Evolutionary conservation across 2,329 filamentous ascomycete species (phyloP).

Genomic region (Nothomitra cinnamomea): DNA sequence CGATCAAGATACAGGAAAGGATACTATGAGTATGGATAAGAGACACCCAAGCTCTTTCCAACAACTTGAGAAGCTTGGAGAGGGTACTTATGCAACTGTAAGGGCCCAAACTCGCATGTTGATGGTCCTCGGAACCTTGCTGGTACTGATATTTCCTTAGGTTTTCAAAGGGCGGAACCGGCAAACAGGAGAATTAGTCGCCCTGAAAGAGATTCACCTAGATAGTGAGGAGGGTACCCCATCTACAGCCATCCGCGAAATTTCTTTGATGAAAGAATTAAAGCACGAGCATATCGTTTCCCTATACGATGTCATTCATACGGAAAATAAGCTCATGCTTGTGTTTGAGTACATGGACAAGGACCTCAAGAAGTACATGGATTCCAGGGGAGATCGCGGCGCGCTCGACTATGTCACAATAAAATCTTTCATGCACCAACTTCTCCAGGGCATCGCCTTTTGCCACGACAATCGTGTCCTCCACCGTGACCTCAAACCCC

Average conservation of each 20-base stretch:
- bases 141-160: conserved; percentile 28
- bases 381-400: conserved; percentile 74
- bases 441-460: conserved; percentile 88
- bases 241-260: conserved; percentile 92
- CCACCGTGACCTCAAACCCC: conserved; percentile 88
- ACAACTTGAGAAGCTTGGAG: conserved; percentile 47
- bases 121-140: conserved; percentile 5
- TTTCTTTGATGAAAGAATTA: conserved; percentile 97
- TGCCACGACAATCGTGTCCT: conserved; percentile 95
- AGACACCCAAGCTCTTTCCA: conserved; percentile 88
- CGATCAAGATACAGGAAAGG: neutral
- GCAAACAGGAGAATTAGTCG: conserved; percentile 90
- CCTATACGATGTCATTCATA: conserved; percentile 97
- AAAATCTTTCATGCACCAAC: conserved; percentile 98
- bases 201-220: conserved; percentile 95
- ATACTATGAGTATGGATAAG: conserved; percentile 54
- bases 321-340: conserved; percentile 98
- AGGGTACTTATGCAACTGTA: conserved; percentile 97
- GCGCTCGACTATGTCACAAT: conserved; percentile 79
- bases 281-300: conserved; percentile 98
- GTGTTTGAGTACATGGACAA: conserved; percentile 99
- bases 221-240: conserved; percentile 97
- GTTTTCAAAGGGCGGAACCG: conserved; percentile 97
- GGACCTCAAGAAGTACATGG: conserved; percentile 98
- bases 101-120: conserved; percentile 19